Evolutionary conservation across 2,329 filamentous ascomycete genomes (phyloP), one percentile per base, ranked within the genome.

Genomic region (Colletotrichum cordylinicola): DNA sequence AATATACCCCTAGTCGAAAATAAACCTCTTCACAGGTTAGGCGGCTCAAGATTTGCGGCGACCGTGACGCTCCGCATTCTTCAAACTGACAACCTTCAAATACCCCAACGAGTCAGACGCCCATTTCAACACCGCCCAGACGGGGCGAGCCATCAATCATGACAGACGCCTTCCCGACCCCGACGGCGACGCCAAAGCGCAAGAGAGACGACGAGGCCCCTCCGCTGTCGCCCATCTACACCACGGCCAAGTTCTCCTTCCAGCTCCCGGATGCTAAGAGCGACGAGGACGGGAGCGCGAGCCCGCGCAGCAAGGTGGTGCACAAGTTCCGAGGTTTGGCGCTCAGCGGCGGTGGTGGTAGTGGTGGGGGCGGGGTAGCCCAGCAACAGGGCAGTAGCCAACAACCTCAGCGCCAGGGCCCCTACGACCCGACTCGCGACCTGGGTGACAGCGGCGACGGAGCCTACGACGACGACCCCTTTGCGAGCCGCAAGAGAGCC

Each of bases 261-360:
- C 85, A 88, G 72, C 77, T 81, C 60, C 70, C 83, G 77, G 74
- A 80, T 39, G 66, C 81, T 74, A 73, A 82, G 43, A 70, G 80
- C 33, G 76, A 82, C 55, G 86, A 88, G 35, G 88, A 90, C 67
- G 89, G 89, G 74, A 87, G 83, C 79, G 86, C 82, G 77, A 91
- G 90, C 77, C 90, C 90, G n/a, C 86, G 87, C 70, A 87, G 88
- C 56, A 87, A 83, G 70, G 88, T 91, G 55, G 88, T 87, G 52
- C 87, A 88, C 80, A 85, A 85, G 79, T 91, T 92, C 82, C 85
- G 86, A 67, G 87, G 89, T 72, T 85, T 91, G 67, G 87, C 84
- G 16, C 82, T 91, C 70, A 80, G 66, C 72, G 55, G 87, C 12
- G 67, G 76, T 65, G 88, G 87, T 48, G 18, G 43, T 70, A 80